Conservation (phyloP, 371 early-diverging fungal genomes). For the Mycotypha africana region DNA sequence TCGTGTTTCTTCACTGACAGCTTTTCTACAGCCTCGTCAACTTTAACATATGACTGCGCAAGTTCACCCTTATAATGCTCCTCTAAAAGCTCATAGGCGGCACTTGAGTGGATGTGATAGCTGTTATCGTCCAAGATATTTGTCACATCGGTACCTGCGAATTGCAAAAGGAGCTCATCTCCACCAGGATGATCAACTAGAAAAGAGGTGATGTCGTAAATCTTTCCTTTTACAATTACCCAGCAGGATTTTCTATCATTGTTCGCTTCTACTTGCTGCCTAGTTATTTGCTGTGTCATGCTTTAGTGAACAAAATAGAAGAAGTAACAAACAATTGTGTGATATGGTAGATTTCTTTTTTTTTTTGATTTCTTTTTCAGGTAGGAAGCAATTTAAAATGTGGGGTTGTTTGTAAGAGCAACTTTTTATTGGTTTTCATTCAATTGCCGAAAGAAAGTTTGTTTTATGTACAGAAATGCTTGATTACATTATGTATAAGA, state of each 20-base stretch:
- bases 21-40: background rate
- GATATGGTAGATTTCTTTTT: no score
- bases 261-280: conserved; percentile 79
- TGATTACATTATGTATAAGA: no score
- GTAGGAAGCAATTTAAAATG: no score
- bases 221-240: conserved; percentile 90
- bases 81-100: conserved; percentile 79
- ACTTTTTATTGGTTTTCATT: no score
- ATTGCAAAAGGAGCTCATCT: conserved; percentile 68
- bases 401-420: no score
- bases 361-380: no score
- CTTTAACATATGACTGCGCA: conserved; percentile 18
- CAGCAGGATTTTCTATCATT: conserved; percentile 85
- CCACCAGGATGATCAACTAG: conserved; percentile 82
- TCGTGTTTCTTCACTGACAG: background rate
- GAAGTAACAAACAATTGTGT: no score
- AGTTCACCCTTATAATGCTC: conserved; percentile 75
- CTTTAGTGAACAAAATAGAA: no score
- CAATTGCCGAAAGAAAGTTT: no score
- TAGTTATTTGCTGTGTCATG: no score
- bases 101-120: conserved; percentile 79
- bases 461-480: no score
- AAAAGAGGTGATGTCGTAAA: conserved; percentile 93
- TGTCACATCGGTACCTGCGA: conserved; percentile 70
- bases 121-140: conserved; percentile 63